Conservation (phyloP, 345 rosid genomes). For the Populus euphratica region DNA sequence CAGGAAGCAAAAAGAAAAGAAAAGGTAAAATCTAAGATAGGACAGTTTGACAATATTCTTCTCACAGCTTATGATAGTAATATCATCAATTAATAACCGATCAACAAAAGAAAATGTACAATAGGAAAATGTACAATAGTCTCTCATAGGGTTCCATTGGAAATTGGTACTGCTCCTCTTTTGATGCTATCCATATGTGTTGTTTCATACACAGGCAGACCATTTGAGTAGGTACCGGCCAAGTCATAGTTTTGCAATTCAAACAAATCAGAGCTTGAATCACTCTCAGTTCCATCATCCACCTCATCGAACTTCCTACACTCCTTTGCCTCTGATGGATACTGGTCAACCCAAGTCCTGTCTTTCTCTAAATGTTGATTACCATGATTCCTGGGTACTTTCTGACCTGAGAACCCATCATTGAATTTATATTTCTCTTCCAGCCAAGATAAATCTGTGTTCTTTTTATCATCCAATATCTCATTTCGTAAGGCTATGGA, state of each 20-base stretch:
- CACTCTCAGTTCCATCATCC: slow-evolving; percentile 77
- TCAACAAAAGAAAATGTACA: slow-evolving; percentile 6
- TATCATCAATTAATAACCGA: slow-evolving; percentile 3
- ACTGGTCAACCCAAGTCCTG: slow-evolving; percentile 25
- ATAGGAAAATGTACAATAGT: slow-evolving; percentile 3
- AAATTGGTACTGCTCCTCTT: slow-evolving; percentile 54
- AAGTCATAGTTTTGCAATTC: slow-evolving; percentile 79
- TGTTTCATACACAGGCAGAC: slow-evolving; percentile 87
- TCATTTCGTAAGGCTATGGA: slow-evolving; percentile 12
- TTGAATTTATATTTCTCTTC: slow-evolving; percentile 4
- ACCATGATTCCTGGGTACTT: not conserved
- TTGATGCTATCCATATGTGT: slow-evolving; percentile 68
- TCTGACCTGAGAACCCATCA: slow-evolving; percentile 7
- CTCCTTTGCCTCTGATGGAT: slow-evolving; percentile 20
- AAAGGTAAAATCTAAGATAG: not conserved
- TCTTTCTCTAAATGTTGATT: slow-evolving; percentile 17
- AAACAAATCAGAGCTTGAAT: slow-evolving; percentile 94
- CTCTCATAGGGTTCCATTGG: slow-evolving; percentile 33
- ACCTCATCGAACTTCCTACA: slow-evolving; percentile 31
- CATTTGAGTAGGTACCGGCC: slow-evolving; percentile 48
- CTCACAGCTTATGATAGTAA: slow-evolving; percentile 4
- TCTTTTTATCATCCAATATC: slow-evolving; percentile 28
- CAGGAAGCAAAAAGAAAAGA: not conserved
- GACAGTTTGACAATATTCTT: slow-evolving; percentile 7
- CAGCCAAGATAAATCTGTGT: slow-evolving; percentile 13